Evolutionary conservation across 805 yeast genomes (phyloP), one percentile per base, ranked within the genome.

Genomic region (Lachancea thermotolerans): DNA sequence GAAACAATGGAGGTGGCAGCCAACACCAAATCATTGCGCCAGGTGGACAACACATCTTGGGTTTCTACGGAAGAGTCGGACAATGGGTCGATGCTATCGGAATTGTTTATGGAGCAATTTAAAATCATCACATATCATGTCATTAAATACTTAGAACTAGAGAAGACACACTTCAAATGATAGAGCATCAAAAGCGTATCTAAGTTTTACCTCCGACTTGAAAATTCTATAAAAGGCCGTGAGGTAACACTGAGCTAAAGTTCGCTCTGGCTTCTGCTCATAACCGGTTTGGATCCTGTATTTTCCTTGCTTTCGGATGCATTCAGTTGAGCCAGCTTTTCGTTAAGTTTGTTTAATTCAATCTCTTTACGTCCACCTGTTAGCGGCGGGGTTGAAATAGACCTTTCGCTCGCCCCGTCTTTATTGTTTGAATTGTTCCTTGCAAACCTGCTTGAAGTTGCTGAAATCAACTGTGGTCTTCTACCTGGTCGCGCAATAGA

Each of bases 11-110:
- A 7, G 97, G 97, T 6, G 83, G 85, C 9, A 74, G 82, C 3
- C 59, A 72, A 7, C 75, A 78, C 30, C 72, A 73, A 15, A 64
- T 89, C 35, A 66, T 67, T n/a, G 72, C 85, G 0, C 97, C 97
- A 0, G 59, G 65, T 2, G 86, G 84, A 0, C 73, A 67, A 49
- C 54, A 66, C 6, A 64, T 91, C 11, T 71, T 81, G 8, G 98
- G 96, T 0, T 55, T 91, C 44, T 78, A 74, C 49, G 96, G 96
- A 1, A 76, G 76, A 53, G 62, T 75, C 14, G 82, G 82, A 0
- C 55, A 61, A 29, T 89, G 96, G 96, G 63, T 82, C 35, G 80
- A 81, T 55, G 85, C 88, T 1, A 56, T 88, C 35, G 95, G 95
- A 25, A 68, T 85, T 21, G 60, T 83, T 3, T 87, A 82, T 54